Conservation (phyloP, 2,329 filamentous ascomycete species). For the Chaetomiaceae sp. region DNA sequence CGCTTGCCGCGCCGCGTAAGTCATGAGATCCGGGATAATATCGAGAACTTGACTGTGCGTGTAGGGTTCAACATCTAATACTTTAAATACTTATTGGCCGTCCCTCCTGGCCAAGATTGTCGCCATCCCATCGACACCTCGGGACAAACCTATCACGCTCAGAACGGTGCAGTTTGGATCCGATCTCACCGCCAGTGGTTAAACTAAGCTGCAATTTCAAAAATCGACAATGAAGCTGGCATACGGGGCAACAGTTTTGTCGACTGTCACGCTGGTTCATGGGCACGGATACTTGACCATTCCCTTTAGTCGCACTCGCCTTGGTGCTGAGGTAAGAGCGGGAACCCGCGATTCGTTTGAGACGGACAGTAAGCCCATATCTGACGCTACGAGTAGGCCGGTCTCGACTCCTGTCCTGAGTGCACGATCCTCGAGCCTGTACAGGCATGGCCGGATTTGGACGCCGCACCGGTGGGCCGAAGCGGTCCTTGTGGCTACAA, state of each 20-base stretch:
- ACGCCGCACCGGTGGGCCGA: constrained; percentile 41
- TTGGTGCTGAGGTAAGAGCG: constrained; percentile 40
- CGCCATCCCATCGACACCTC: too few species aligned
- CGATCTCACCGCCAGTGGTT: background rate
- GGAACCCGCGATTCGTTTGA: too few species aligned
- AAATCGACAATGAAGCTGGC: constrained; percentile 21
- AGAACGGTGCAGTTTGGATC: background rate
- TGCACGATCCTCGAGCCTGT: constrained; percentile 53
- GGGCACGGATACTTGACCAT: constrained; percentile 45
- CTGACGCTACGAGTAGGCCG: constrained; percentile 33
- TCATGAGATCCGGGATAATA: too few species aligned
- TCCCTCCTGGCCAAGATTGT: too few species aligned
- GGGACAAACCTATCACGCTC: background rate
- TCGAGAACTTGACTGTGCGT: too few species aligned
- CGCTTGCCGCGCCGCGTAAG: too few species aligned
- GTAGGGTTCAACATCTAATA: too few species aligned
- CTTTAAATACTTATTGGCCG: too few species aligned
- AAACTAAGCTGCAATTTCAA: too few species aligned
- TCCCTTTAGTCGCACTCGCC: constrained; percentile 42
- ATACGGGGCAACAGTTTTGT: constrained; percentile 7
- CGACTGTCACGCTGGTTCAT: constrained; percentile 17
- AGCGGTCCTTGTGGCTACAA: constrained; percentile 53
- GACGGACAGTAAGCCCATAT: too few species aligned
- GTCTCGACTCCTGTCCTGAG: constrained; percentile 49
- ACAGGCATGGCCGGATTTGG: constrained; percentile 45